These are phyloP conservation scores for Candida maltosa DNA, from an alignment of 805 yeast genomes.

Conservation along the genomic window DNA sequence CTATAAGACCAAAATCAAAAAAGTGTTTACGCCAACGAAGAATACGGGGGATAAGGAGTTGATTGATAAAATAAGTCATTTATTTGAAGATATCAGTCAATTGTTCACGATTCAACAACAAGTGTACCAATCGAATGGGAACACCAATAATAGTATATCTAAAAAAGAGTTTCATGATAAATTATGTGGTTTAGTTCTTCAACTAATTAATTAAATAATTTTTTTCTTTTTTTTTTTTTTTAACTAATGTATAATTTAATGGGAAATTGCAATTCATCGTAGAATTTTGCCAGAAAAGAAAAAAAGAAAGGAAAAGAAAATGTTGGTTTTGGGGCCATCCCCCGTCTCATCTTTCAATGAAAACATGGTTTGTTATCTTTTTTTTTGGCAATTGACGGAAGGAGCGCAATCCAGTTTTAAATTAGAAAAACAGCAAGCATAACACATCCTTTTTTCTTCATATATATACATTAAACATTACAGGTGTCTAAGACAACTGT, in stretches of 20 bases:
- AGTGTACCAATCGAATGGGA: slow-evolving; percentile 7
- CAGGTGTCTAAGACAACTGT: too few relatives aligned
- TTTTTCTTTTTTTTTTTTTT: too few relatives aligned
- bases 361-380: not conserved
- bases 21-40: slow-evolving; percentile 32
- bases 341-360: not conserved
- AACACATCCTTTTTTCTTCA: too few relatives aligned
- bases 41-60: slow-evolving; percentile 29
- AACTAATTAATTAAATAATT: slow-evolving; percentile 1
- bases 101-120: slow-evolving; percentile 11
- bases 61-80: slow-evolving; percentile 23
- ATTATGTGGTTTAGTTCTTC: slow-evolving; percentile 14
- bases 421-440: too few relatives aligned
- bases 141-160: too few relatives aligned
- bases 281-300: not conserved
- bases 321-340: not conserved
- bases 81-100: slow-evolving; percentile 24
- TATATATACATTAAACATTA: too few relatives aligned
- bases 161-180: slow-evolving; percentile 16
- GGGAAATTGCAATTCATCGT: not conserved
- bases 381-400: too few relatives aligned
- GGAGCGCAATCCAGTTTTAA: too few relatives aligned
- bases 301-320: not conserved
- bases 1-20: slow-evolving; percentile 34
- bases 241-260: not conserved